Base-by-base conservation (phyloP, 2,329 filamentous ascomycete species). In the Venturia pyrina region DNA sequence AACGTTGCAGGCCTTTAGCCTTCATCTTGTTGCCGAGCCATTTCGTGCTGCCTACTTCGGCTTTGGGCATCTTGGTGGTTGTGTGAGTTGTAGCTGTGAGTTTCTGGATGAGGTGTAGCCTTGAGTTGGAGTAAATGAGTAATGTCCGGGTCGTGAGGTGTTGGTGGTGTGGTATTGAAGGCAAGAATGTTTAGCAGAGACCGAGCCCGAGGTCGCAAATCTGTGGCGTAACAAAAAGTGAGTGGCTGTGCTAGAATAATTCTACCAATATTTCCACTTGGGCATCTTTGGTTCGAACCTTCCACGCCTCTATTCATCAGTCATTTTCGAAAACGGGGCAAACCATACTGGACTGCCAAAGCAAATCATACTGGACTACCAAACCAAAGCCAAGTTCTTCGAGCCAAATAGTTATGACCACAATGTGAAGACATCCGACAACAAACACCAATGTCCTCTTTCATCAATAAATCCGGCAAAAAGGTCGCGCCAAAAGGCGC, bases 11-110 rank as follows among this genome's bases (percentile, higher is more conserved):
- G 53, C 87, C 87, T 75, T 91, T 89, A 69, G 86, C 85, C 78
- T 96, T 97, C 80, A 96, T 88, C 78, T 92, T 89, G 80, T 98
- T 98, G 78, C 85, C 87, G 67, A 98, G 84, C 75, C 91, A 85
- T 79, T 97, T 98, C n/a, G 89, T 91, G 66, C 88, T 90, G 69
- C 95, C 95, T 65, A 91, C 87, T 81, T 98, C 95, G 72, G 95
- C 95, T 81, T 90, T 91, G 64, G 89, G 88, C 93, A 98, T 98
- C 64, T 75, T 88, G 69, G 32, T 59, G 53, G 19, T 59, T 7
- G 53, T 67, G 69, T 69, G 69, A 43, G 62, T 71, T 41, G 56
- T 0, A 62, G 24, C 21, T 19, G 4, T 62, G 13, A 15, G 37
- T 6, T 60, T 19, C 4, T 28, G 6, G 57, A 17, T n/a, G 21